Conservation (phyloP, 2,329 filamentous ascomycete species). For the Fusarium napiforme region DNA sequence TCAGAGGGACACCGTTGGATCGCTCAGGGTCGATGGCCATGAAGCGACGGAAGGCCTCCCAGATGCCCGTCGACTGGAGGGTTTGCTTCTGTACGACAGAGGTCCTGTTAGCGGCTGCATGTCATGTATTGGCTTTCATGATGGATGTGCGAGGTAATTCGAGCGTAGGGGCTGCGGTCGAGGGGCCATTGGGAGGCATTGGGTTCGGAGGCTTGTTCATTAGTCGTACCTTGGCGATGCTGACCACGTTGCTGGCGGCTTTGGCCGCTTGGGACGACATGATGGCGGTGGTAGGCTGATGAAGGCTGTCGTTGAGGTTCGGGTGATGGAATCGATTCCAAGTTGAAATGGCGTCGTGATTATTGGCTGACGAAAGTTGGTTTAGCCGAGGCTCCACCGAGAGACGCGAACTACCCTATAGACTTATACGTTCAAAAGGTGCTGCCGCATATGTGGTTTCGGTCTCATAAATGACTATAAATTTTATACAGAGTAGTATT, state of each 20-base stretch:
- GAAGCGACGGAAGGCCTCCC: constrained; percentile 82
- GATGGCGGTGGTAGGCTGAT: constrained; percentile 47
- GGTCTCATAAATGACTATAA: too few relatives aligned
- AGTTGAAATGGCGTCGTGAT: constrained; percentile 46
- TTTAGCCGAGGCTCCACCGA: constrained; percentile 47
- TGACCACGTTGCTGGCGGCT: constrained; percentile 64
- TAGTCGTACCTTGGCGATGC: constrained; percentile 67
- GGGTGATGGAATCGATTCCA: constrained; percentile 42
- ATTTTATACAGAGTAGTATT: background rate
- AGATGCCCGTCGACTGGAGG: constrained; percentile 87
- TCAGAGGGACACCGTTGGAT: constrained; percentile 91
- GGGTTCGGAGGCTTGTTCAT: background rate
- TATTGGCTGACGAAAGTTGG: constrained; percentile 37
- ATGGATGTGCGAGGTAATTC: constrained; percentile 30
- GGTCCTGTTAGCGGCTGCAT: constrained; percentile 35
- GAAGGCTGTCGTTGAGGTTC: constrained; percentile 41
- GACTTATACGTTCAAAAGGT: rapidly evolving
- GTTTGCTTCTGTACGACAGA: constrained; percentile 83
- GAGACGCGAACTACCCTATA: constrained; percentile 29
- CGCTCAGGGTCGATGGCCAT: constrained; percentile 87
- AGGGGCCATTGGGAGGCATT: constrained; percentile 39
- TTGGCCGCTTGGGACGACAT: constrained; percentile 73
- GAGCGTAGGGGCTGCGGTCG: constrained; percentile 11
- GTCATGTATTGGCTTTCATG: constrained; percentile 7
- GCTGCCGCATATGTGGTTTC: background rate